Base-by-base conservation (phyloP, 2,329 filamentous ascomycete genomes). In the Fusarium circinatum region DNA sequence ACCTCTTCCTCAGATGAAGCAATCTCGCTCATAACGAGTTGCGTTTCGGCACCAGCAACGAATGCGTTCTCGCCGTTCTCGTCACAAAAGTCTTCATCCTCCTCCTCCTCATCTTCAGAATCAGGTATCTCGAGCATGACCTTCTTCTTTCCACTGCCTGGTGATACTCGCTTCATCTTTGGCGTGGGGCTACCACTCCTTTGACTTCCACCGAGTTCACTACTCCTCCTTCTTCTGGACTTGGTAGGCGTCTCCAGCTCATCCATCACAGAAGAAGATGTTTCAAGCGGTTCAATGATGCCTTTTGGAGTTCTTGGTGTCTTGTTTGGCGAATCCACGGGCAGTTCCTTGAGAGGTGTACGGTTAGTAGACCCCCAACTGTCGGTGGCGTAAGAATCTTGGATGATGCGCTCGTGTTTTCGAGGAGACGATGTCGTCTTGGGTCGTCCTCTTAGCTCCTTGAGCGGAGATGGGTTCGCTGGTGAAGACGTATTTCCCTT, bases 301-400 rank as follows among this genome's bases (percentile, higher is more conserved):
- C 51, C 67, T 26, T 45, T 71, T 26, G 48, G 68, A 26, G 71
- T 74, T 39, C 54, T 60, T 5, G 49, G 71, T 4, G 71, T 75
- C 49, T 64, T 65, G 8, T 63, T 70, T 7, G 68, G 70, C 6
- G 75, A 70, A 22, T 62, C 70, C 7, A 76, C 52, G 7, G 71
- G 48, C 5, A 72, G 55, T 58, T 68, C 71, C 15, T 64, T 63
- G 6, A 76, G 61, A 24, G 78, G 78, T 24, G 79, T 78, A 30
- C 68, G 74, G 2, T 72, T 59, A 14, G 60, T 60, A 3, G 82
- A 78, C 9, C 62, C 73, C 79, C 78, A 80, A 34, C 79, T 82
- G n/a, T 79, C 79, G 9, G 82, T 82, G 24, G 81, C 83, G 72
- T 82, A 86, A 14, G 86, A 86, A 64, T 88, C 86, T 57, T 86